Percentiles rank a stretch among this genome's conserved stretches.
Conservation (phyloP, 192 early-diverging fungal genomes). For the Podila verticillata region DNA sequence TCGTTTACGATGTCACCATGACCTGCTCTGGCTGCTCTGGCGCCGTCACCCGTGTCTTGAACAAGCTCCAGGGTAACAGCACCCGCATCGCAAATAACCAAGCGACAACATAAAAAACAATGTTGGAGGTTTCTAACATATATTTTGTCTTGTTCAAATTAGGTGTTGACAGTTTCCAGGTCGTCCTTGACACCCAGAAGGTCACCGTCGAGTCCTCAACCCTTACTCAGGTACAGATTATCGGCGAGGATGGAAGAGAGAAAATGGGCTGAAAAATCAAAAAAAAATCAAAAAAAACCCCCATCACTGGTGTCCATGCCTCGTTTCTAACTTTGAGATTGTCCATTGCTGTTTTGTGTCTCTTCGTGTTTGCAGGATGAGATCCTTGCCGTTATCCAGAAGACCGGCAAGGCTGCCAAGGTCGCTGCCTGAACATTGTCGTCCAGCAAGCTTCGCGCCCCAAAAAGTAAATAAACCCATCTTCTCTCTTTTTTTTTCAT, state of each 20-base stretch:
- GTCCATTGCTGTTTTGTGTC: background rate
- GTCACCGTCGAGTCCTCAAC: conserved; percentile 61
- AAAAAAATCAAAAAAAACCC: too few species aligned
- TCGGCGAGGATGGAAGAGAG: too few species aligned
- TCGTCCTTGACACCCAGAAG: conserved; percentile 69
- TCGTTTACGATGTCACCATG: conserved; percentile 84
- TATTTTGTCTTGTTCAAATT: background rate
- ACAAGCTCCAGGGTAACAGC: conserved; percentile 64
- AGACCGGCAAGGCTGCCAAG: conserved; percentile 52
- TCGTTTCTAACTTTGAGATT: background rate
- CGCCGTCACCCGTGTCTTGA: conserved; percentile 76
- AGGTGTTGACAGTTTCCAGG: conserved; percentile 63
- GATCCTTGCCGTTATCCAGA: conserved; percentile 40
- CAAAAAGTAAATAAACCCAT: background rate
- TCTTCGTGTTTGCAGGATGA: conserved; percentile 16
- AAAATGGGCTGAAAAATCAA: too few species aligned
- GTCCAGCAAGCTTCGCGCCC: background rate
- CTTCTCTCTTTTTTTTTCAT: background rate
- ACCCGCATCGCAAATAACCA: too few species aligned
- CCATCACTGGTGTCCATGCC: background rate
- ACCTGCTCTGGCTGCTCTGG: conserved; percentile 80
- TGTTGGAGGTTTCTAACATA: background rate
- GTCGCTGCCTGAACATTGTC: conserved; percentile 9
- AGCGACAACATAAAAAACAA: too few species aligned
- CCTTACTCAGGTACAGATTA: conserved; percentile 24